Evolutionary conservation across 2,329 filamentous ascomycete species (phyloP).

Genomic region (Aspergillus felis): DNA sequence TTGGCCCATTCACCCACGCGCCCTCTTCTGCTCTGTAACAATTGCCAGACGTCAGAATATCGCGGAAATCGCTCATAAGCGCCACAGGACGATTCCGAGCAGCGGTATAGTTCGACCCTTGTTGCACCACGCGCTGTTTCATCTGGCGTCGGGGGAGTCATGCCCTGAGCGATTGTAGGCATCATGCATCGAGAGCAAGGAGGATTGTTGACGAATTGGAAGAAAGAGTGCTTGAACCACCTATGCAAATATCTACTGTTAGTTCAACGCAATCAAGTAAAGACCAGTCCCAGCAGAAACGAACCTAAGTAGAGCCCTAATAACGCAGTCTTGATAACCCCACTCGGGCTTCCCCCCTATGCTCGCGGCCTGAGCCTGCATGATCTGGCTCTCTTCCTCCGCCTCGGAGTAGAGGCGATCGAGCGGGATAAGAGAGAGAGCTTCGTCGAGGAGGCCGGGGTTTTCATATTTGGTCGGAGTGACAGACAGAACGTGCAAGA

Average conservation of each 20-base stretch:
- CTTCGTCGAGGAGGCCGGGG: conserved; percentile 88
- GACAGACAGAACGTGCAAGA: conserved; percentile 78
- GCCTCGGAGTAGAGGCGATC: conserved; percentile 91
- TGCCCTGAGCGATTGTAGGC: conserved; percentile 76
- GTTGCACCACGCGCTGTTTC: conserved; percentile 84
- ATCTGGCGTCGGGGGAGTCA: conserved; percentile 80
- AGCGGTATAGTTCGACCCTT: conserved; percentile 85
- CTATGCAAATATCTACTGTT: conserved; percentile 39
- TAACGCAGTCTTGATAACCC: conserved; percentile 97
- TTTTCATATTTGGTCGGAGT: conserved; percentile 96
- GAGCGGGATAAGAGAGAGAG: conserved; percentile 77
- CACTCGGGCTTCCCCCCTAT: conserved; percentile 82
- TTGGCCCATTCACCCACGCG: conserved; percentile 96
- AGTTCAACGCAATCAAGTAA: conserved; percentile 8
- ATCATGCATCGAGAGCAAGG: conserved; percentile 76
- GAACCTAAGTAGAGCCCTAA: conserved; percentile 78
- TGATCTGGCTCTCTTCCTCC: conserved; percentile 85
- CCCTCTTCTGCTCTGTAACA: conserved; percentile 80
- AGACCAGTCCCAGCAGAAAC: conserved; percentile 24
- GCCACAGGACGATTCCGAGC: conserved; percentile 70
- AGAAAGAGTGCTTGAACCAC: conserved; percentile 96
- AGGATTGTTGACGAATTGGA: conserved; percentile 95
- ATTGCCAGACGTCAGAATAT: conserved; percentile 90
- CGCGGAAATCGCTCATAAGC: conserved; percentile 85
- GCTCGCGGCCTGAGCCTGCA: conserved; percentile 82